Percentiles rank a stretch among this genome's conserved stretches.
phyloP scores from a whole-genome alignment of 352 stramenopile species.

The Pythium dissimile region DNA sequence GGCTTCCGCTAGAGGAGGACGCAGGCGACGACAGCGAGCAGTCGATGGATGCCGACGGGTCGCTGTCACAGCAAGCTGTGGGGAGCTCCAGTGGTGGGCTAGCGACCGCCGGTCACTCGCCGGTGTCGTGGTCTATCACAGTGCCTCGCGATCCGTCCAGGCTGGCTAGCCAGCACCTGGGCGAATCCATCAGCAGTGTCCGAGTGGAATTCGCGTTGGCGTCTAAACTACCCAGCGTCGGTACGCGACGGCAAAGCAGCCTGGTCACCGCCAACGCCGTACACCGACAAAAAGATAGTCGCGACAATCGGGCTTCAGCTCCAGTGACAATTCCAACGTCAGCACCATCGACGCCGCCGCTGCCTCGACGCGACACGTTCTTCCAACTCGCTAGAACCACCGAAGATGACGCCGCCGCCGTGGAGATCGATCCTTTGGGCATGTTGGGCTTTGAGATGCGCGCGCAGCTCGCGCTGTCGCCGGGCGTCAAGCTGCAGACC shows the following conservation, averaged over 20 bases:
- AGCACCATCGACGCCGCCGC: background rate
- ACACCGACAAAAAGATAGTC: background rate
- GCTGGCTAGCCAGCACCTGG: background rate
- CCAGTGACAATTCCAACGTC: too few relatives aligned
- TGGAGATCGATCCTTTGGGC: constrained; percentile 15
- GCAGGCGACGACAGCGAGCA: background rate
- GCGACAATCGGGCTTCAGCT: background rate
- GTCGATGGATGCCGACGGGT: background rate
- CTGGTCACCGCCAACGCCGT: background rate
- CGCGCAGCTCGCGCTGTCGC: constrained; percentile 19
- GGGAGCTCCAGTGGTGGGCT: background rate
- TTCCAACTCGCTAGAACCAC: constrained; percentile 2
- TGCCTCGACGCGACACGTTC: background rate
- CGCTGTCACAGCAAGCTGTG: too few relatives aligned
- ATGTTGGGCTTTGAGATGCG: constrained; percentile 19
- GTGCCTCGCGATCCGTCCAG: constrained; percentile 2
- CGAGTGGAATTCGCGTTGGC: constrained; percentile 9
- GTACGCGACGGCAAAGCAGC: background rate
- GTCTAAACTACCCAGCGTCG: background rate
- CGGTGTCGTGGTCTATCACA: constrained; percentile 16
- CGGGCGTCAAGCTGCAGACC: constrained; percentile 29
- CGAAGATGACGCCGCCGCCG: constrained; percentile 1
- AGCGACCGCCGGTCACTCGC: background rate
- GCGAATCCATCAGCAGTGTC: background rate
- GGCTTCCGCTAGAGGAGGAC: background rate